Conservation (phyloP, 225 moss, liverwort and hornwort species). For the Ulota crispa region DNA sequence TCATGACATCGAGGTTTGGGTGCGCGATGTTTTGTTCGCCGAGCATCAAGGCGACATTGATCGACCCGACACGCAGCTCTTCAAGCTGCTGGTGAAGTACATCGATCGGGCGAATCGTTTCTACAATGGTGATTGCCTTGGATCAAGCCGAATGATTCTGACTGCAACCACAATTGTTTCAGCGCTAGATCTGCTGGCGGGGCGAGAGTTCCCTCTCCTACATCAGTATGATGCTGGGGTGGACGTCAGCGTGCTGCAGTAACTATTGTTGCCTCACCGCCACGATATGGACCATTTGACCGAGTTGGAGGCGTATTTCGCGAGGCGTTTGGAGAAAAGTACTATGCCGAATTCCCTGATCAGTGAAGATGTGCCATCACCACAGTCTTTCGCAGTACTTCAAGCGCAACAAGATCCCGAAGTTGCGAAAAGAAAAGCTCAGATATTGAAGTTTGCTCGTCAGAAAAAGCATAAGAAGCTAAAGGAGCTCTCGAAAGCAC, state of each 20-base stretch:
- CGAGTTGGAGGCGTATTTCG: constrained; percentile 19
- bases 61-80: neutral
- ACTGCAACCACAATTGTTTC: constrained; percentile 24
- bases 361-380: constrained; percentile 23
- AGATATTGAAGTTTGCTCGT: constrained; percentile 20
- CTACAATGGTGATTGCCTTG: constrained; percentile 16
- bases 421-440: neutral
- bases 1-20: constrained; percentile 34
- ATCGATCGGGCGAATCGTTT: neutral
- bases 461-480: neutral
- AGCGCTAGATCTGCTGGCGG: neutral
- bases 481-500: neutral
- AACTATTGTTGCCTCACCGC: constrained; percentile 19
- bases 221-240: constrained; percentile 18
- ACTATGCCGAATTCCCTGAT: neutral
- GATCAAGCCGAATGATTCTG: constrained; percentile 26
- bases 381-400: constrained; percentile 6
- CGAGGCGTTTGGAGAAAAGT: neutral
- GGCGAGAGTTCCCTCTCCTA: constrained; percentile 6
- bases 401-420: neutral
- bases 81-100: constrained; percentile 2
- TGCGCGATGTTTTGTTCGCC: neutral
- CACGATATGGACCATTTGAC: constrained; percentile 31
- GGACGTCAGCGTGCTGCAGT: neutral
- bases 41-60: neutral